These are phyloP conservation scores for Verbascum thapsus DNA, from an alignment of 257 asterid species.

Conservation along the genomic window DNA sequence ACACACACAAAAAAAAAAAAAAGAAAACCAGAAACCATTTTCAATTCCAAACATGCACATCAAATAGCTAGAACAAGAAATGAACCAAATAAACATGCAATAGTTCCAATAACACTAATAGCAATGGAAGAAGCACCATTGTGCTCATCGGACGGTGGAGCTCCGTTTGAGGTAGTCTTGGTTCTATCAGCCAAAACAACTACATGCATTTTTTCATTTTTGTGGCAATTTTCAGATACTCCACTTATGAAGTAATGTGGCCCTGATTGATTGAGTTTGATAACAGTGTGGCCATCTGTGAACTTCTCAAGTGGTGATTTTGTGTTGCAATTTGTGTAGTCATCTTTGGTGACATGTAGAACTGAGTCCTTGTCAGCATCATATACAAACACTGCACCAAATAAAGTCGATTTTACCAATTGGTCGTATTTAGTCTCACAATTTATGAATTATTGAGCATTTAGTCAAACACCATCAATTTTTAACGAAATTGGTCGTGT, in stretches of 20 bases:
- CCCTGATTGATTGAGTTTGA: slow-evolving; percentile 57
- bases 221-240: slow-evolving; percentile 59
- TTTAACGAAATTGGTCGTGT: no score
- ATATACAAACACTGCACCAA: slow-evolving; percentile 67
- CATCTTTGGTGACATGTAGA: slow-evolving; percentile 58
- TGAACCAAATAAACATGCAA: slow-evolving; percentile 50
- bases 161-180: slow-evolving; percentile 27
- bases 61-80: slow-evolving; percentile 41
- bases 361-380: slow-evolving; percentile 60
- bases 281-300: slow-evolving; percentile 55
- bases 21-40: slow-evolving; percentile 5
- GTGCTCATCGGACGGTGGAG: slow-evolving; percentile 54
- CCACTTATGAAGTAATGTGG: slow-evolving; percentile 82
- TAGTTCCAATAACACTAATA: slow-evolving; percentile 35
- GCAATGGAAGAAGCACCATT: slow-evolving; percentile 41
- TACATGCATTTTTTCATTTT: slow-evolving; percentile 59
- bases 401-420: neutral
- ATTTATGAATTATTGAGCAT: no score
- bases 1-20: neutral
- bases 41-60: slow-evolving; percentile 30
- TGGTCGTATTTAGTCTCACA: no score
- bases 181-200: slow-evolving; percentile 77
- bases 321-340: slow-evolving; percentile 57
- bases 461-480: no score
- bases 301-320: slow-evolving; percentile 47